Percentiles rank a stretch among this genome's conserved stretches.
Evolutionary conservation across 345 rosid genomes (phyloP).

Genomic region (Acer campestre): DNA sequence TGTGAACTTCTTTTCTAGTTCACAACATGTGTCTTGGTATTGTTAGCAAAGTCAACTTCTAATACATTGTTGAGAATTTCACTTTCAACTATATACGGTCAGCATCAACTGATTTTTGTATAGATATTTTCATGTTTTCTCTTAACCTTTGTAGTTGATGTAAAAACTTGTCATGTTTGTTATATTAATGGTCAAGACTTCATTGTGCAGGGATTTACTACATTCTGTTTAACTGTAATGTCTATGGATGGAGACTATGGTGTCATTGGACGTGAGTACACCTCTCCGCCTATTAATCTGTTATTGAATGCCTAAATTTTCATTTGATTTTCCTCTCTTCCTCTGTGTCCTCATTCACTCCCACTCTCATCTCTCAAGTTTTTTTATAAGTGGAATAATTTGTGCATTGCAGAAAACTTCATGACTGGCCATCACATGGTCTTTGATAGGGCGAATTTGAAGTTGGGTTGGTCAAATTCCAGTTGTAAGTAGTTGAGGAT

Average conservation of each 20-base stretch:
- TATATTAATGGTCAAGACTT: background rate
- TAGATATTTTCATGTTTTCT: background rate
- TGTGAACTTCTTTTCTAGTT: background rate
- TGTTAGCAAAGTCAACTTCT: background rate
- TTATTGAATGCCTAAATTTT: background rate
- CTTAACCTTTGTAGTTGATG: background rate
- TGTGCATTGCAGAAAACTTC: conserved; percentile 45
- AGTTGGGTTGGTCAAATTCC: conserved; percentile 43
- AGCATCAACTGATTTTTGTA: background rate
- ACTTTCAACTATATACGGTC: background rate
- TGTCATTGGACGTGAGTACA: conserved; percentile 39
- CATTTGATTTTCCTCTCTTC: background rate
- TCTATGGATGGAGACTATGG: conserved; percentile 24
- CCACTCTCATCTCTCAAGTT: background rate
- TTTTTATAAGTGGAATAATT: background rate
- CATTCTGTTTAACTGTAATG: conserved; percentile 34
- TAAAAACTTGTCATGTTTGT: background rate
- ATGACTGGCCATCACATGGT: conserved; percentile 41
- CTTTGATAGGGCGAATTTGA: conserved; percentile 41
- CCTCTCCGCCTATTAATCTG: background rate
- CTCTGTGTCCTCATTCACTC: background rate
- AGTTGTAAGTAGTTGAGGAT: conserved; percentile 31
- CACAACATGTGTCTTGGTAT: background rate
- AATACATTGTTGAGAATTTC: background rate
- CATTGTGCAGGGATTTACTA: conserved; percentile 31